phyloP scores from a whole-genome alignment of 768 basidiomycete species.

The Boletellus sp. region DNA sequence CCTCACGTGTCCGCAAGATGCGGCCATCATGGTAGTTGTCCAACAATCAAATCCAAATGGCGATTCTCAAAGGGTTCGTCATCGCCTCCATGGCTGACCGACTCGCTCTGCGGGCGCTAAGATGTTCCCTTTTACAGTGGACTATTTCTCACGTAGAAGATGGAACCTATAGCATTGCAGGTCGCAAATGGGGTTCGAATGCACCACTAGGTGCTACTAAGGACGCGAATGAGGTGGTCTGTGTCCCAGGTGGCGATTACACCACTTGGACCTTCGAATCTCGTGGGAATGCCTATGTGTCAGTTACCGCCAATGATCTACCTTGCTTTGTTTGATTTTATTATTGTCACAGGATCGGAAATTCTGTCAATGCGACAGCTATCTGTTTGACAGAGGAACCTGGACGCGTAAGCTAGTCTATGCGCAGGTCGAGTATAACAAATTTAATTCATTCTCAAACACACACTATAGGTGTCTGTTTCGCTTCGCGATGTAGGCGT shows the following conservation, averaged over 20 bases:
- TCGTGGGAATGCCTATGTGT: not conserved
- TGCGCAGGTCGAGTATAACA: not conserved
- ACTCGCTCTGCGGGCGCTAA: too few species aligned
- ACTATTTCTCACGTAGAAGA: not conserved
- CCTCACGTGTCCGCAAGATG: not conserved
- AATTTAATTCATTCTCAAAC: not conserved
- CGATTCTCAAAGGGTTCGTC: not conserved
- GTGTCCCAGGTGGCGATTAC: not conserved
- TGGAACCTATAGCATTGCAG: not conserved
- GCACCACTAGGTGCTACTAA: not conserved
- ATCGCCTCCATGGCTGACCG: not conserved
- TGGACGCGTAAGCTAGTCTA: conserved; percentile 1
- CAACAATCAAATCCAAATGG: not conserved
- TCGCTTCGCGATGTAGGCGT: conserved; percentile 2
- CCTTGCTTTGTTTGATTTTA: too few species aligned
- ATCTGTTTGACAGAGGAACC: not conserved
- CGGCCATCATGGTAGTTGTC: not conserved
- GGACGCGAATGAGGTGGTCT: not conserved
- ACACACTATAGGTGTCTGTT: not conserved
- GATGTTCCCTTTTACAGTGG: not conserved
- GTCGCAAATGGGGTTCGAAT: not conserved
- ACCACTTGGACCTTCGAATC: not conserved
- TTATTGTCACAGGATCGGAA: conserved; percentile 2
- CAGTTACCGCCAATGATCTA: not conserved
- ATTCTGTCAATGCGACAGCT: conserved; percentile 2